Percentiles rank a stretch among this genome's conserved stretches.
phyloP scores from a whole-genome alignment of 306 rosid genomes.

The Trifolium repens region DNA sequence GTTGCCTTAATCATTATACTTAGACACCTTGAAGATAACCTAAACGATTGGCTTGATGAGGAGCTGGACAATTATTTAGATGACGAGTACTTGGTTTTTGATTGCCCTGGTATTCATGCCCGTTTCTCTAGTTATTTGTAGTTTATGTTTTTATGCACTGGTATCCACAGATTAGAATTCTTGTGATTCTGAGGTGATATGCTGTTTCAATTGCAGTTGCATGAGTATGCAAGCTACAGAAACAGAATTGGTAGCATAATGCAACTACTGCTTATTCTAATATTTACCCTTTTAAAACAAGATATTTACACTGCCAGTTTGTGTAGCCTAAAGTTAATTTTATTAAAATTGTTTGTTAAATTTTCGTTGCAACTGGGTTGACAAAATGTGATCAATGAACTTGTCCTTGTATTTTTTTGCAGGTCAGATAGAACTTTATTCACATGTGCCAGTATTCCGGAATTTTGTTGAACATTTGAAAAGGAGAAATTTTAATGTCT shows the following conservation, averaged over 20 bases:
- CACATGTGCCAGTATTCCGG: slow-evolving; percentile 81
- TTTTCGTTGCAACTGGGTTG: slow-evolving; percentile 24
- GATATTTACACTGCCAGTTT: slow-evolving; percentile 6
- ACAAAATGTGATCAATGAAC: slow-evolving; percentile 16
- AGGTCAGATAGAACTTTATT: slow-evolving; percentile 96
- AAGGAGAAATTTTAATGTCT: slow-evolving; percentile 73
- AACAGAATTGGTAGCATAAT: slow-evolving; percentile 1
- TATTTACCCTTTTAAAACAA: not conserved
- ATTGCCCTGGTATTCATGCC: slow-evolving; percentile 81
- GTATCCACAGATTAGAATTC: not conserved
- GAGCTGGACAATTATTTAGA: slow-evolving; percentile 84
- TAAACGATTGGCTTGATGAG: slow-evolving; percentile 82
- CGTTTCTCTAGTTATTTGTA: slow-evolving; percentile 13
- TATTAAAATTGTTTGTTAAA: slow-evolving; percentile 3
- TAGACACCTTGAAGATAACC: slow-evolving; percentile 88
- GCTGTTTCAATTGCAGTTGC: no score
- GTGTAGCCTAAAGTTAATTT: not conserved
- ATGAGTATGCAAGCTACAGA: no score
- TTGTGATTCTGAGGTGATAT: slow-evolving; percentile 14
- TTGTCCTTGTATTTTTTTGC: slow-evolving; percentile 38
- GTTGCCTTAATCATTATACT: slow-evolving; percentile 56
- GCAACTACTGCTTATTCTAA: not conserved
- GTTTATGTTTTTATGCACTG: not conserved
- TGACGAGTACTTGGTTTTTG: slow-evolving; percentile 89
- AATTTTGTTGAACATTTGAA: slow-evolving; percentile 92